A percentile compares a stretch with the other conserved stretches of the same genome.
Conservation (phyloP, 1,139 yeast species). For the Hemisphaericaspora subhashii region DNA sequence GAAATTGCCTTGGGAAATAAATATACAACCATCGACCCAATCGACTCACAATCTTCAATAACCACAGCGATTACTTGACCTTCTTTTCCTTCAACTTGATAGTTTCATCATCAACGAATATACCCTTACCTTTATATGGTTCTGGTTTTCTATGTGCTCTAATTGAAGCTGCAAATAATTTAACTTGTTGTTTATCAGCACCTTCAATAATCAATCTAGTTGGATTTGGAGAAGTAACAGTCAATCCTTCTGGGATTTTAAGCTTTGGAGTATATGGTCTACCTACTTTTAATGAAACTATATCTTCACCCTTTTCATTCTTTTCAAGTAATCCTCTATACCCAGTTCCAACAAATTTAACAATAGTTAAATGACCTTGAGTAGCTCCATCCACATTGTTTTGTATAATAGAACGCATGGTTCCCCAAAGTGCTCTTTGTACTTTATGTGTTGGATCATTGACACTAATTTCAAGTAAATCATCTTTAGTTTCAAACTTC, state of each 20-base stretch:
- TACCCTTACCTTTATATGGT: conserved; percentile 98
- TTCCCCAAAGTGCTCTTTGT: conserved; percentile 95
- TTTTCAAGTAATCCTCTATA: conserved; percentile 79
- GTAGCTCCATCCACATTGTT: conserved; percentile 85
- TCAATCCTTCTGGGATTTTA: conserved; percentile 75
- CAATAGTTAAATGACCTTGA: conserved; percentile 87
- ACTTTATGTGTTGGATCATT: conserved; percentile 56
- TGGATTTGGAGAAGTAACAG: conserved; percentile 80
- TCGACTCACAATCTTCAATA: too few relatives aligned
- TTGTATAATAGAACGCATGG: conserved; percentile 74
- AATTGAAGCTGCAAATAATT: conserved; percentile 83
- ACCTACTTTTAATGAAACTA: conserved; percentile 79
- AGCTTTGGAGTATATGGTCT: conserved; percentile 65
- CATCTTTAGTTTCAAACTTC: conserved; percentile 29
- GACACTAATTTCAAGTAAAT: conserved; percentile 54
- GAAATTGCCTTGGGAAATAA: background rate
- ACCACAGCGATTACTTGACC: conserved; percentile 68
- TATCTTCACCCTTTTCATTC: conserved; percentile 51
- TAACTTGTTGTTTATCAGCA: conserved; percentile 81
- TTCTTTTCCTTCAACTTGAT: conserved; percentile 88
- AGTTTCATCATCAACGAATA: conserved; percentile 88
- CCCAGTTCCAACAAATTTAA: conserved; percentile 95
- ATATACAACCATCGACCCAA: background rate
- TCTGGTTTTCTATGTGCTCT: conserved; percentile 93
- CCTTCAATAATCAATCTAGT: conserved; percentile 87